These are phyloP conservation scores for Petunia axillaris DNA, from an alignment of 257 asterid genomes.

Conservation along the genomic window DNA sequence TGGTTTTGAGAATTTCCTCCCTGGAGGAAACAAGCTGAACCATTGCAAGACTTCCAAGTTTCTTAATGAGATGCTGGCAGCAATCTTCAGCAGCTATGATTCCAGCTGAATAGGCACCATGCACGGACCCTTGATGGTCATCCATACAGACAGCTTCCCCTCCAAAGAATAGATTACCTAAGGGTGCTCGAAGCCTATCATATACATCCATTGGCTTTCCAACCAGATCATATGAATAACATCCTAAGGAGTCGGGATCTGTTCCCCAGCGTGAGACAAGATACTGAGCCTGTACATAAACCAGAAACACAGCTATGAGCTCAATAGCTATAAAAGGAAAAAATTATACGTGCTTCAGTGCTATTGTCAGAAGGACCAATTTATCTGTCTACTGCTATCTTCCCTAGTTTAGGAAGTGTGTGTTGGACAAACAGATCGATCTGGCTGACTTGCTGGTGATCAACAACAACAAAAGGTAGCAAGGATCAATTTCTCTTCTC, in stretches of 20 bases:
- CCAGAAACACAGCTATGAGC: background rate
- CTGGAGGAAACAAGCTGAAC: constrained; percentile 61
- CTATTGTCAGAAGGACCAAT: background rate
- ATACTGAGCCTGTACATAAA: constrained; percentile 61
- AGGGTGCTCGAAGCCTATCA: constrained; percentile 80
- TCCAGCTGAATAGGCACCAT: constrained; percentile 96
- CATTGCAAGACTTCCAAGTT: constrained; percentile 62
- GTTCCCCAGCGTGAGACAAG: constrained; percentile 92
- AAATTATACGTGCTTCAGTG: background rate
- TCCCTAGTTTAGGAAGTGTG: background rate
- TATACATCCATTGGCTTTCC: constrained; percentile 85
- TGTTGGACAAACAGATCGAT: background rate
- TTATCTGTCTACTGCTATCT: background rate
- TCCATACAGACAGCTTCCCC: constrained; percentile 94
- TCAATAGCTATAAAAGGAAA: background rate
- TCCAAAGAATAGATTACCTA: constrained; percentile 88
- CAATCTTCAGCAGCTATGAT: constrained; percentile 84
- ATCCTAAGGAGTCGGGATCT: constrained; percentile 79
- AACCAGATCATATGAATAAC: constrained; percentile 88
- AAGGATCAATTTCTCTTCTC: background rate
- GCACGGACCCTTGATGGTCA: constrained; percentile 90
- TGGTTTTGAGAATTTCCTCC: constrained; percentile 67
- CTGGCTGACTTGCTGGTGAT: background rate
- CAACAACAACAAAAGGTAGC: background rate
- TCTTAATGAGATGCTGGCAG: constrained; percentile 61